Percentiles rank a stretch among this genome's conserved stretches.
Evolutionary conservation across 768 basidiomycete genomes (phyloP).

Genomic region (Scleroderma bovista): DNA sequence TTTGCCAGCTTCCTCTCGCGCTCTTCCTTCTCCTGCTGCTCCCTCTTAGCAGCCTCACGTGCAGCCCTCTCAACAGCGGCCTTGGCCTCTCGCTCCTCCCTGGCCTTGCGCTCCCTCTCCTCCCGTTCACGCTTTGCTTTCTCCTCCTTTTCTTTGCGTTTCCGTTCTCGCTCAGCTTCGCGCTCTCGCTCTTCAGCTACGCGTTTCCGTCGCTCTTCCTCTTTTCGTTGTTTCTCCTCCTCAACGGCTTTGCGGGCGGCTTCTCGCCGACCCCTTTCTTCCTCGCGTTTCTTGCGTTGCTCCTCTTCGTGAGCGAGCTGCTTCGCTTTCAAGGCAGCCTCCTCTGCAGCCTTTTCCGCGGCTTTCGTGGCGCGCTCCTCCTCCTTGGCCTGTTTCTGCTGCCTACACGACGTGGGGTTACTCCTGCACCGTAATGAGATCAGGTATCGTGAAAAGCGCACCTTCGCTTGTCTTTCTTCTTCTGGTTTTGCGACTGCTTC

Average conservation of each 20-base stretch:
- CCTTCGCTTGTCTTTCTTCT: conserved; percentile 99
- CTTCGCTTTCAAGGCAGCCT: conserved; percentile 70
- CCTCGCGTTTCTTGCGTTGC: conserved; percentile 74
- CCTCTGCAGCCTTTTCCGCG: conserved; percentile 83
- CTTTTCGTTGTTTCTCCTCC: conserved; percentile 77
- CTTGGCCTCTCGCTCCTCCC: conserved; percentile 61
- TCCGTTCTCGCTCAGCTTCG: conserved; percentile 69
- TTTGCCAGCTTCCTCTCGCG: conserved; percentile 61
- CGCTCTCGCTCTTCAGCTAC: conserved; percentile 76
- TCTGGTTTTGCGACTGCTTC: conserved; percentile 90
- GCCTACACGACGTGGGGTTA: conserved; percentile 39
- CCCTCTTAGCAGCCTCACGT: conserved; percentile 33
- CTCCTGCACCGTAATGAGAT: conserved; percentile 1
- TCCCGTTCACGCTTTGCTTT: conserved; percentile 48
- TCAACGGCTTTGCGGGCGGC: conserved; percentile 68
- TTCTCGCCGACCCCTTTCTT: conserved; percentile 79
- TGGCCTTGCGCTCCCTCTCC: conserved; percentile 57
- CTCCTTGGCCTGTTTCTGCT: conserved; percentile 89
- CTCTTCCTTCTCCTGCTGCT: conserved; percentile 56
- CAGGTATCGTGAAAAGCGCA: conserved; percentile 29
- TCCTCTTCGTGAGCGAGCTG: conserved; percentile 79
- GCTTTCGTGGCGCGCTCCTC: conserved; percentile 81
- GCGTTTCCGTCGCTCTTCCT: conserved; percentile 77
- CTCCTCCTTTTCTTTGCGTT: conserved; percentile 72
- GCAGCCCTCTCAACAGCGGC: conserved; percentile 44